phyloP scores from a whole-genome alignment of 2,329 filamentous ascomycete species.

The Colletotrichum sp. region DNA sequence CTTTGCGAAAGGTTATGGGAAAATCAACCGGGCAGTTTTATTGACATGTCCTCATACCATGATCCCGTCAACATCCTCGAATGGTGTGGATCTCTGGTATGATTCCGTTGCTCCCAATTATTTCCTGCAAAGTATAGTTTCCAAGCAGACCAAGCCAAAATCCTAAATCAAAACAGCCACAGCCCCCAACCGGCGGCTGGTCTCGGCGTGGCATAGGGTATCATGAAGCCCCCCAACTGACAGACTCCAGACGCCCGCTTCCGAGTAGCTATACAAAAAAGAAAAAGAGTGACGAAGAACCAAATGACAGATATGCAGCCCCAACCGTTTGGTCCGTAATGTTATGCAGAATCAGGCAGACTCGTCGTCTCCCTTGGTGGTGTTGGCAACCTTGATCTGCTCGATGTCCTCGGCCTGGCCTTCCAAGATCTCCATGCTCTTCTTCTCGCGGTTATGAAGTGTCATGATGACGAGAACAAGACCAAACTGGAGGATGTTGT shows the following conservation, averaged over 20 bases:
- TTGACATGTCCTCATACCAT: background rate
- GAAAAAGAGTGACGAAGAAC: background rate
- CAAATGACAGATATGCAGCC: background rate
- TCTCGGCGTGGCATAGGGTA: conserved; percentile 2
- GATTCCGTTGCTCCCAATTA: background rate
- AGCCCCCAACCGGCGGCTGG: background rate
- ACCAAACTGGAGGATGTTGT: background rate
- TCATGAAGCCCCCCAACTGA: conserved; percentile 8
- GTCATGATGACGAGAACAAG: conserved; percentile 12
- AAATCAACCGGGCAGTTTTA: background rate
- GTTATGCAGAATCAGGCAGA: background rate
- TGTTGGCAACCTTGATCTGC: conserved; percentile 1
- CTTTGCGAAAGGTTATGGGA: background rate
- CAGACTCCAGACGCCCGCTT: conserved; percentile 11
- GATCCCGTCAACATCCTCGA: accelerated
- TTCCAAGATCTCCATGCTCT: conserved; percentile 1
- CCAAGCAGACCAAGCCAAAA: background rate
- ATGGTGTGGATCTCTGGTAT: accelerated
- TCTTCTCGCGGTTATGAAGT: conserved; percentile 6
- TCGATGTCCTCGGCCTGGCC: background rate
- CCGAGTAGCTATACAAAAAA: background rate
- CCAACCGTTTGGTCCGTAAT: background rate
- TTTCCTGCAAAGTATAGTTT: background rate
- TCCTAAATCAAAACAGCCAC: background rate
- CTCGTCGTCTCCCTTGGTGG: background rate